Percentiles rank a stretch among this genome's conserved stretches.
These are phyloP conservation scores for Macrolepiota fuliginosa DNA, from an alignment of 768 basidiomycete genomes.

Conservation along the genomic window DNA sequence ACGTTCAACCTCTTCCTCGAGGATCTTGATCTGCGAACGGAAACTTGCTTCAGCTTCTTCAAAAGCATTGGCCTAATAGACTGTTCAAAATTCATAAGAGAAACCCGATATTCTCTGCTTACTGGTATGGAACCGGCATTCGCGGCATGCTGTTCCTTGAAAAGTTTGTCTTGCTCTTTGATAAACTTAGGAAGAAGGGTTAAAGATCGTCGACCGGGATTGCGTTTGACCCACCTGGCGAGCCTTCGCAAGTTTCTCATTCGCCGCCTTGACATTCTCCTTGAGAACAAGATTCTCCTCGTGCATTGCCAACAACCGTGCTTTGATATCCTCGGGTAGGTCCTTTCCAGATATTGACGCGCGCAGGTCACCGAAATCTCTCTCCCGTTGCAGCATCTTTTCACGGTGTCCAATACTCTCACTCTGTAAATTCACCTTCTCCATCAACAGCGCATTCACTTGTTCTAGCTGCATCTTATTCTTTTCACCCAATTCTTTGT, in stretches of 20 bases:
- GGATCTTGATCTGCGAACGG: slow-evolving; percentile 59
- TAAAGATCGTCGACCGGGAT: not conserved
- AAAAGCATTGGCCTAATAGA: slow-evolving; percentile 43
- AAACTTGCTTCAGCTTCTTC: slow-evolving; percentile 72
- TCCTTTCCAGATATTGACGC: slow-evolving; percentile 69
- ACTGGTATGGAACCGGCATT: slow-evolving; percentile 47
- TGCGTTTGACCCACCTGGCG: slow-evolving; percentile 47
- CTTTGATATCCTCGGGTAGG: slow-evolving; percentile 79
- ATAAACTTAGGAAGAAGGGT: slow-evolving; percentile 60
- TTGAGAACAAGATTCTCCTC: slow-evolving; percentile 73
- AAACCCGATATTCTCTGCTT: slow-evolving; percentile 15
- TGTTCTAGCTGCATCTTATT: slow-evolving; percentile 90
- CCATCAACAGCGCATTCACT: slow-evolving; percentile 78
- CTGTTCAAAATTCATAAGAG: not conserved
- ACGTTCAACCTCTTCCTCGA: slow-evolving; percentile 61
- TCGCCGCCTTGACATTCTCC: slow-evolving; percentile 64
- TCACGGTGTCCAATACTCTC: slow-evolving; percentile 91
- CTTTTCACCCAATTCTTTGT: slow-evolving; percentile 76
- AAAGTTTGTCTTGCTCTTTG: slow-evolving; percentile 86
- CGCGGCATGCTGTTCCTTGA: slow-evolving; percentile 77
- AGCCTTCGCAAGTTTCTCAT: slow-evolving; percentile 81
- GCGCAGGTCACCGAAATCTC: slow-evolving; percentile 67
- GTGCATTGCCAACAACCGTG: slow-evolving; percentile 69
- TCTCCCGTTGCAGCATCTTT: slow-evolving; percentile 80
- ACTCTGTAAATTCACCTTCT: slow-evolving; percentile 88